Conservation (phyloP, 495 filamentous ascomycete genomes). For the Aspergillus incahuasiensis region DNA sequence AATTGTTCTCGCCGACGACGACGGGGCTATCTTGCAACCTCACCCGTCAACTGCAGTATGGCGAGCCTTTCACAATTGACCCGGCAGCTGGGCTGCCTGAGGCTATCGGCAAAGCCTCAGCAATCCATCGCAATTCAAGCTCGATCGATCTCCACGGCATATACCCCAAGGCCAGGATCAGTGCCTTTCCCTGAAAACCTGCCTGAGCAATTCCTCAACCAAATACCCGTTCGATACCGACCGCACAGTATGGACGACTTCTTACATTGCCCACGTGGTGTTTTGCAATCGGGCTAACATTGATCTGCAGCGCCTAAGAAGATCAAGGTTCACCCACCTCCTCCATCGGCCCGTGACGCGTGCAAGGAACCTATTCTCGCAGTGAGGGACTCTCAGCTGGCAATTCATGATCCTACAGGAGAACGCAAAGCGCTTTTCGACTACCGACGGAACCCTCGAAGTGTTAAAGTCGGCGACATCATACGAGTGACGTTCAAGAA, state of each 20-base stretch:
- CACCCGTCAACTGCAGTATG: slow-evolving; percentile 38
- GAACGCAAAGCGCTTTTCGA: slow-evolving; percentile 77
- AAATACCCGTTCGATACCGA: slow-evolving; percentile 37
- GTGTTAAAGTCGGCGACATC: slow-evolving; percentile 77
- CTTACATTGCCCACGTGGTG: not conserved
- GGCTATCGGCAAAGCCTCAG: slow-evolving; percentile 46
- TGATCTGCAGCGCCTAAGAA: slow-evolving; percentile 32
- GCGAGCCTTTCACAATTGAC: slow-evolving; percentile 51
- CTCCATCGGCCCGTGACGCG: slow-evolving; percentile 35
- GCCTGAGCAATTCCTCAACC: slow-evolving; percentile 38
- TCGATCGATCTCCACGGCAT: slow-evolving; percentile 39
- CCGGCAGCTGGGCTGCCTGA: slow-evolving; percentile 66
- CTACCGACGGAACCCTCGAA: slow-evolving; percentile 63
- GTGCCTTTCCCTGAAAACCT: slow-evolving; percentile 38
- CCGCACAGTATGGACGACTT: slow-evolving; percentile 28
- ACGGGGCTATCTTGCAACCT: not conserved
- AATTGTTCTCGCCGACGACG: slow-evolving; percentile 14
- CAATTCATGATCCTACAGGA: slow-evolving; percentile 74
- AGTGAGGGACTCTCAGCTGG: slow-evolving; percentile 61
- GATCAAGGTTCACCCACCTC: slow-evolving; percentile 52
- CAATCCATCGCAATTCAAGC: slow-evolving; percentile 39
- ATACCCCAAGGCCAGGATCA: slow-evolving; percentile 32
- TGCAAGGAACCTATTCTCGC: slow-evolving; percentile 58
- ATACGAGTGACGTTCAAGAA: slow-evolving; percentile 78
- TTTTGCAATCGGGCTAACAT: not conserved